Evolutionary conservation across 257 asterid species (phyloP).

Genomic region (Solanum neorickii): DNA sequence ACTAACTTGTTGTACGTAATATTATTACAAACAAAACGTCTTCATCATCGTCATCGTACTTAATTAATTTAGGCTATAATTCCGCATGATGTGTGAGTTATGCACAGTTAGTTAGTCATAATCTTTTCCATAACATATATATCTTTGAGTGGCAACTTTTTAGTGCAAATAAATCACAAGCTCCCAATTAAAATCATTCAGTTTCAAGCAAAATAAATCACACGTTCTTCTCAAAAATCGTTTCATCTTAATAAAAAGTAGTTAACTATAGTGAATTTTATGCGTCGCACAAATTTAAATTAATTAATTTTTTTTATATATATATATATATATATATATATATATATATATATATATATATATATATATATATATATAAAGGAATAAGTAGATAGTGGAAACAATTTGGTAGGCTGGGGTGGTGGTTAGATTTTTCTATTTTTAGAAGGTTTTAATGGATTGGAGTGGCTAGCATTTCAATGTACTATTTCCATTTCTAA

Average conservation of each 20-base stretch:
- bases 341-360: too few species aligned
- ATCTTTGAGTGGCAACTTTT: not conserved
- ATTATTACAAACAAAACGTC: not conserved
- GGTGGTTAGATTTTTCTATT: slow-evolving; percentile 31
- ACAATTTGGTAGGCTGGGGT: not conserved
- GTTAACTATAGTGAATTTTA: not conserved
- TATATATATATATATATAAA: too few species aligned
- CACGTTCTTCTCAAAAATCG: not conserved
- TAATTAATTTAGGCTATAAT: not conserved
- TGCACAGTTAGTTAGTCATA: too few species aligned
- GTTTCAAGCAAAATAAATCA: too few species aligned
- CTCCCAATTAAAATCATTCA: not conserved
- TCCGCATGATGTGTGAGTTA: not conserved
- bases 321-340: too few species aligned
- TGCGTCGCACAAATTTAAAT: not conserved
- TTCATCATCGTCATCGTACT: not conserved
- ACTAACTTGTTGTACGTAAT: not conserved
- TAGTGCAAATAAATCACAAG: not conserved
- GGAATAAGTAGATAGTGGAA: not conserved
- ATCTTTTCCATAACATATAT: not conserved
- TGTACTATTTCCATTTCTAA: slow-evolving; percentile 25
- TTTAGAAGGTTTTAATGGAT: slow-evolving; percentile 28
- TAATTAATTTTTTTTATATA: not conserved
- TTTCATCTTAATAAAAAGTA: not conserved
- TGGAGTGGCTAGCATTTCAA: slow-evolving; percentile 12